Evolutionary conservation across 805 yeast genomes (phyloP).

Genomic region (Saccharomycopsis sp.): DNA sequence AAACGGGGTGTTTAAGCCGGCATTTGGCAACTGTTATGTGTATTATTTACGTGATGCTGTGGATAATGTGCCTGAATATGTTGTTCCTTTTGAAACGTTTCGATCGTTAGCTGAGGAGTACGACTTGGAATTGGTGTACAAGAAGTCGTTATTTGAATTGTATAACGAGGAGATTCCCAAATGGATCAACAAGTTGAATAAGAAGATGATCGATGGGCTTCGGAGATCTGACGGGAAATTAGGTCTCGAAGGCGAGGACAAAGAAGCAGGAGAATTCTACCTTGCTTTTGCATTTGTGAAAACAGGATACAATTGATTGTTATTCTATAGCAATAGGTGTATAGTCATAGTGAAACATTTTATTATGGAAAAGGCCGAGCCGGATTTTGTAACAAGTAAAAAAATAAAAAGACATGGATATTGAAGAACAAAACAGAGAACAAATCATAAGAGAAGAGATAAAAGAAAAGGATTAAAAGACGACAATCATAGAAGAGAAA

Average conservation of each 20-base stretch:
- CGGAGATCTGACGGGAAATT: constrained; percentile 70
- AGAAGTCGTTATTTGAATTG: constrained; percentile 73
- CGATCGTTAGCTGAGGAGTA: constrained; percentile 79
- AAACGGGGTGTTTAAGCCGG: constrained; percentile 64
- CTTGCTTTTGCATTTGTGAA: constrained; percentile 78
- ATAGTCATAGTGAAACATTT: background rate
- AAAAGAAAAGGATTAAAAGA: background rate
- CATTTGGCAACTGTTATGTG: constrained; percentile 67
- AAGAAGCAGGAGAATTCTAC: constrained; percentile 86
- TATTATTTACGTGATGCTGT: constrained; percentile 88
- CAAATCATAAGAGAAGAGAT: background rate
- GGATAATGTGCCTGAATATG: constrained; percentile 93
- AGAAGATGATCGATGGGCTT: constrained; percentile 60
- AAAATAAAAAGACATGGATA: background rate
- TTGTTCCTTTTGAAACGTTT: constrained; percentile 88
- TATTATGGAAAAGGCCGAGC: no score
- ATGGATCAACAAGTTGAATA: constrained; percentile 52
- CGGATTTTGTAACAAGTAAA: no score
- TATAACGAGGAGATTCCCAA: constrained; percentile 74
- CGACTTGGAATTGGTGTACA: constrained; percentile 63
- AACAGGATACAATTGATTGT: constrained; percentile 27
- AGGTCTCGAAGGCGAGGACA: constrained; percentile 85
- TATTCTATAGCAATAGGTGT: background rate
- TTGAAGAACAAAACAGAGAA: background rate
- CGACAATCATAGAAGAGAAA: background rate